These are phyloP conservation scores for Scedosporium aurantiacum DNA, from an alignment of 2,329 filamentous ascomycete species.

Conservation along the genomic window DNA sequence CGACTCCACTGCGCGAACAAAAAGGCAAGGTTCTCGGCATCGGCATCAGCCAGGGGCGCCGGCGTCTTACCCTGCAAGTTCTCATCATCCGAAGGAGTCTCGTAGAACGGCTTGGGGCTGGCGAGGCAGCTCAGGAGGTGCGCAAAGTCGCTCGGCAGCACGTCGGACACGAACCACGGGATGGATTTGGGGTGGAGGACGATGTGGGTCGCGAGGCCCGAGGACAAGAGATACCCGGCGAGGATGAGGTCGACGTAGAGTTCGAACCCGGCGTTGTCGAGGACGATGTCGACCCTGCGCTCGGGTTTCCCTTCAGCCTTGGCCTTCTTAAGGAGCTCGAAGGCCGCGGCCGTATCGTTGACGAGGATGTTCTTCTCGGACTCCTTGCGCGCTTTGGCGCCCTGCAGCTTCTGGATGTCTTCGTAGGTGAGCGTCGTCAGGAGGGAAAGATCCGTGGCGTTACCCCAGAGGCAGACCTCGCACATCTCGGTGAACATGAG, in stretches of 20 bases:
- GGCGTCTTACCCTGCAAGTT: slow-evolving; percentile 44
- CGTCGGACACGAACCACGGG: slow-evolving; percentile 97
- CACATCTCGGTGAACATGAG: slow-evolving; percentile 85
- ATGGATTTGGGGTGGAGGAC: slow-evolving; percentile 90
- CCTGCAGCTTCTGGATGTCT: slow-evolving; percentile 94
- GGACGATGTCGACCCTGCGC: slow-evolving; percentile 80
- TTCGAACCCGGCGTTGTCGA: slow-evolving; percentile 97
- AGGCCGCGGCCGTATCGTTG: slow-evolving; percentile 71
- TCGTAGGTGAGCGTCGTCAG: slow-evolving; percentile 85
- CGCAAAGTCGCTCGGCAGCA: slow-evolving; percentile 73
- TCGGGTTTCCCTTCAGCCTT: slow-evolving; percentile 53
- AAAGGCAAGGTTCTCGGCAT: slow-evolving; percentile 57
- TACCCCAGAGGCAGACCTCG: slow-evolving; percentile 95
- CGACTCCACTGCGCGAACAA: slow-evolving; percentile 73
- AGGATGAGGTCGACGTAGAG: slow-evolving; percentile 90
- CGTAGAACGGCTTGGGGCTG: slow-evolving; percentile 68
- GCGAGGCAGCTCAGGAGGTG: slow-evolving; percentile 74
- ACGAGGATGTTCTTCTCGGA: slow-evolving; percentile 86
- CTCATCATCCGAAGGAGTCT: slow-evolving; percentile 59
- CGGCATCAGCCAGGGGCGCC: slow-evolving; percentile 52
- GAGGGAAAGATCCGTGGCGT: slow-evolving; percentile 87
- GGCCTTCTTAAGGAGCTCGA: slow-evolving; percentile 54
- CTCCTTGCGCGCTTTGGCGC: slow-evolving; percentile 71
- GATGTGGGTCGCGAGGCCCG: slow-evolving; percentile 74
- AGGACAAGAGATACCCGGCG: slow-evolving; percentile 76